Conservation (phyloP, 805 yeast genomes). For the Blastobotrys parvus region DNA sequence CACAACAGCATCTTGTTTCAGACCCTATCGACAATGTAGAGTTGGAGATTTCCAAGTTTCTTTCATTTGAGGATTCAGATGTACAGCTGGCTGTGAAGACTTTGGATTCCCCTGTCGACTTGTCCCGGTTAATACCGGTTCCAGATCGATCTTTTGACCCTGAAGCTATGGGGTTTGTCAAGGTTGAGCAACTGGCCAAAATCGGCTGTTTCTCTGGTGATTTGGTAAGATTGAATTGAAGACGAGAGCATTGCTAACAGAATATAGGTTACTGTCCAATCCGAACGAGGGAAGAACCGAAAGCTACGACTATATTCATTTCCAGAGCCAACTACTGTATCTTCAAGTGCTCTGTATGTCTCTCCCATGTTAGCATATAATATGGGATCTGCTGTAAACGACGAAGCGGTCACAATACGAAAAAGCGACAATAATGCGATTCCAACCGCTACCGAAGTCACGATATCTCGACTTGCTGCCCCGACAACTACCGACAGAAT, state of each 20-base stretch:
- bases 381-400: conserved; percentile 23
- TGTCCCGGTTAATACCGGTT: conserved; percentile 14
- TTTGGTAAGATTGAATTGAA: conserved; percentile 29
- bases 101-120: background rate
- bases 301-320: conserved; percentile 46
- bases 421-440: conserved; percentile 6
- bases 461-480: conserved; percentile 59
- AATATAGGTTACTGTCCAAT: conserved; percentile 5
- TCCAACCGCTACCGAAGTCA: conserved; percentile 49
- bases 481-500: conserved; percentile 59
- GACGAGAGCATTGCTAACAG: background rate
- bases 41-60: conserved; percentile 18
- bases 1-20: background rate
- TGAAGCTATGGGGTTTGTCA: conserved; percentile 38
- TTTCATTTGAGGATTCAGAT: conserved; percentile 9
- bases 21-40: conserved; percentile 15
- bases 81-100: conserved; percentile 4
- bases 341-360: conserved; percentile 36
- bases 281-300: conserved; percentile 15
- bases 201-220: conserved; percentile 68
- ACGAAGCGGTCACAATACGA: conserved; percentile 24
- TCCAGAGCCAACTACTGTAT: conserved; percentile 51
- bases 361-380: conserved; percentile 58
- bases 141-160: conserved; percentile 34
- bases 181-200: conserved; percentile 42